phyloP scores from a whole-genome alignment of 345 rosid genomes.

The Murraya koenigii region DNA sequence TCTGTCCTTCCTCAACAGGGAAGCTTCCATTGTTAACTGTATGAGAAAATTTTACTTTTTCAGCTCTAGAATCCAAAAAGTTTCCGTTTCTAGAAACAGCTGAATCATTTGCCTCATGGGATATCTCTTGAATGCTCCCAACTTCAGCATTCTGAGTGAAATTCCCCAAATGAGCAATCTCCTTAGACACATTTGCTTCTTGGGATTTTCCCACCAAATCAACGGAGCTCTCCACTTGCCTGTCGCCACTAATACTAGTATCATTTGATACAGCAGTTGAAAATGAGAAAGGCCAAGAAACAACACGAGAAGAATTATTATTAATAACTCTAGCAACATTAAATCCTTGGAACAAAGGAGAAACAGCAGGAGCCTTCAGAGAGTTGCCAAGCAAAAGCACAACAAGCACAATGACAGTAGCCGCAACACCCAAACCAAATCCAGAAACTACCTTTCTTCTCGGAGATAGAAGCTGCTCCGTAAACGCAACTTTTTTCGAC shows the following conservation, averaged over 20 bases:
- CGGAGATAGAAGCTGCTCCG: slow-evolving; percentile 43
- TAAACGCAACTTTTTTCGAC: slow-evolving; percentile 31
- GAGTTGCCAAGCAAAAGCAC: slow-evolving; percentile 46
- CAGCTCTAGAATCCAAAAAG: slow-evolving; percentile 5
- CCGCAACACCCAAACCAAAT: slow-evolving; percentile 46
- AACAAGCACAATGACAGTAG: slow-evolving; percentile 41
- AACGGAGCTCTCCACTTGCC: slow-evolving; percentile 12
- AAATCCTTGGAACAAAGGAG: slow-evolving; percentile 46
- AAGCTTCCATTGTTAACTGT: slow-evolving; percentile 13
- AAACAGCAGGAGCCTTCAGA: slow-evolving; percentile 30
- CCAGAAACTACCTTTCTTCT: slow-evolving; percentile 45
- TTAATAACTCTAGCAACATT: slow-evolving; percentile 14
- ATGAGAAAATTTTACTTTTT: slow-evolving; percentile 7
- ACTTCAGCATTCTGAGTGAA: slow-evolving; percentile 15
- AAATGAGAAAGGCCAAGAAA: slow-evolving; percentile 35
- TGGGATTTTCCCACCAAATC: slow-evolving; percentile 9
- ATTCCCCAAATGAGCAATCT: slow-evolving; percentile 20
- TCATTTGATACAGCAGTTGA: slow-evolving; percentile 11
- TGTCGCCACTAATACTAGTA: neutral
- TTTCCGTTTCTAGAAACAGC: slow-evolving; percentile 23
- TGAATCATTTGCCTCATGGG: slow-evolving; percentile 21
- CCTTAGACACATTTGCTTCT: slow-evolving; percentile 8
- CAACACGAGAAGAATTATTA: slow-evolving; percentile 28
- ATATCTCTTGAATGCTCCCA: slow-evolving; percentile 18
- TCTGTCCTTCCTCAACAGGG: neutral